Conservation (phyloP, 2,329 filamentous ascomycete species). For the Fusarium citri region DNA sequence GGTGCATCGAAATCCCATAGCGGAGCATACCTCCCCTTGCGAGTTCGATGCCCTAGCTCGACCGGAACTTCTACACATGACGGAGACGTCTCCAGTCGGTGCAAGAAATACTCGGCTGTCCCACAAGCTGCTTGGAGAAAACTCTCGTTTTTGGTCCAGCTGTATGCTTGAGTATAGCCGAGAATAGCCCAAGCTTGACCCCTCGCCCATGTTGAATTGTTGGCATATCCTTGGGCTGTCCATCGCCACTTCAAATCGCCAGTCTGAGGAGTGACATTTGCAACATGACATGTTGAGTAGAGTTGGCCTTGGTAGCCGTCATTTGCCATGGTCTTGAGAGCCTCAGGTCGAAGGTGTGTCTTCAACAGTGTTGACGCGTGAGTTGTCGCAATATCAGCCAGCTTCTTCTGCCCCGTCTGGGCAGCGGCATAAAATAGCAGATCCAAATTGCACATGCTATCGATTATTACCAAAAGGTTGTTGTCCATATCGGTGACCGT, state of each 20-base stretch:
- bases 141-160: constrained; percentile 56
- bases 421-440: constrained; percentile 52
- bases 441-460: constrained; percentile 57
- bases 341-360: constrained; percentile 54
- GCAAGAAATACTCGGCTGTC: constrained; percentile 61
- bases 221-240: constrained; percentile 60
- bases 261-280: constrained; percentile 52
- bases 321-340: not conserved
- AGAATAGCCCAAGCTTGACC: constrained; percentile 63
- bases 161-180: constrained; percentile 61
- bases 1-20: constrained; percentile 57
- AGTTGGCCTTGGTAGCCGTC: constrained; percentile 33
- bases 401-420: too few relatives aligned
- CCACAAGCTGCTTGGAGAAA: constrained; percentile 59
- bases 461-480: constrained; percentile 54
- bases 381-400: constrained; percentile 1
- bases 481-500: constrained; percentile 44
- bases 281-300: constrained; percentile 52
- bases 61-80: not conserved
- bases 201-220: constrained; percentile 60
- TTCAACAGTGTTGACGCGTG: constrained; percentile 56
- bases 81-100: constrained; percentile 49
- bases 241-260: constrained; percentile 33
- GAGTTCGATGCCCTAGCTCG: constrained; percentile 25
- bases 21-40: constrained; percentile 43